Conservation (phyloP, 768 basidiomycete genomes). For the Filobasidium floriforme region DNA sequence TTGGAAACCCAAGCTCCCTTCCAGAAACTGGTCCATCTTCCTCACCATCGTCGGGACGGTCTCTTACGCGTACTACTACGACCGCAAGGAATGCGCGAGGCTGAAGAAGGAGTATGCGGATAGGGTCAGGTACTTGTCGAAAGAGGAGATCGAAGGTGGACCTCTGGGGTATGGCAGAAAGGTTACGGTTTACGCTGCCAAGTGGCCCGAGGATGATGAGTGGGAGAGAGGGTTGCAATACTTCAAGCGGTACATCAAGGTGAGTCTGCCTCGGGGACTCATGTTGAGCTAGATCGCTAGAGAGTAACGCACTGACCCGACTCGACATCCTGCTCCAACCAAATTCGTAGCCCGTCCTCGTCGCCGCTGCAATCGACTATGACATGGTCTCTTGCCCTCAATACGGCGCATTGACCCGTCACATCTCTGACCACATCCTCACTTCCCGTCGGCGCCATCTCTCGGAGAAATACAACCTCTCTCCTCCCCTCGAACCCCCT, state of each 20-base stretch:
- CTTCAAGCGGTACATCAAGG: slow-evolving; percentile 97
- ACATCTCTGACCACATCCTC: slow-evolving; percentile 61
- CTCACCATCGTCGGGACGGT: slow-evolving; percentile 60
- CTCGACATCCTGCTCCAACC: not conserved
- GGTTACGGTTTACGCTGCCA: slow-evolving; percentile 75
- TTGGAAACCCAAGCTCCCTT: slow-evolving; percentile 77
- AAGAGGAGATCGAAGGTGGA: slow-evolving; percentile 56
- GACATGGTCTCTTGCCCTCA: slow-evolving; percentile 70
- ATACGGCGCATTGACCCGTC: slow-evolving; percentile 75
- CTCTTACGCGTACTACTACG: slow-evolving; percentile 71
- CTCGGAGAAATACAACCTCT: slow-evolving; percentile 20
- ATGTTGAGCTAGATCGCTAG: not conserved
- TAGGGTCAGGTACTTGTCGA: slow-evolving; percentile 68
- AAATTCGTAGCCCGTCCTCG: slow-evolving; percentile 72
- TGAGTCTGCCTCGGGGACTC: slow-evolving; percentile 41
- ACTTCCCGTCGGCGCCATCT: slow-evolving; percentile 62
- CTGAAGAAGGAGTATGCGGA: slow-evolving; percentile 72
- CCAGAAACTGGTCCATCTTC: slow-evolving; percentile 91
- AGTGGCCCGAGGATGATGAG: slow-evolving; percentile 94
- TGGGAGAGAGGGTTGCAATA: slow-evolving; percentile 72
- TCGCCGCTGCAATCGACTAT: slow-evolving; percentile 91
- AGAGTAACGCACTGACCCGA: not conserved
- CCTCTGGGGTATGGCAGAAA: slow-evolving; percentile 61
- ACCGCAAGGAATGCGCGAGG: slow-evolving; percentile 68
- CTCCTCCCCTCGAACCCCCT: slow-evolving; percentile 49